phyloP scores from a whole-genome alignment of 176 grass and related monocot species.

The Tillandsia leiboldiana region DNA sequence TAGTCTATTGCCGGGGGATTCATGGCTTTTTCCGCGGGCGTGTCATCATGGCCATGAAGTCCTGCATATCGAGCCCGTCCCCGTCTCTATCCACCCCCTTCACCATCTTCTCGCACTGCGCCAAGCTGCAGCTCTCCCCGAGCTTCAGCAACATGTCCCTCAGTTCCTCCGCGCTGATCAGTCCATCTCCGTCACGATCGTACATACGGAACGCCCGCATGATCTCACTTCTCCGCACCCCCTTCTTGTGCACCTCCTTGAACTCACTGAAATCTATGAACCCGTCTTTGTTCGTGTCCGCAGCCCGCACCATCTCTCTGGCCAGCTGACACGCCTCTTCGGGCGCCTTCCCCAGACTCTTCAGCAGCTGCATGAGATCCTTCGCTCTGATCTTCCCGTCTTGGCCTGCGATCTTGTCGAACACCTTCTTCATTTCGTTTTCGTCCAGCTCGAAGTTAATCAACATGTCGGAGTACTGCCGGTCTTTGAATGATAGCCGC shows the following conservation, averaged over 20 bases:
- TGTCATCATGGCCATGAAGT: conserved; percentile 87
- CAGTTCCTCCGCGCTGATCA: conserved; percentile 56
- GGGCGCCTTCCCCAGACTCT: conserved; percentile 12
- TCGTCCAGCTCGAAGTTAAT: conserved; percentile 31
- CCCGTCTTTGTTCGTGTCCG: conserved; percentile 44
- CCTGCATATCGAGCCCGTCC: conserved; percentile 61
- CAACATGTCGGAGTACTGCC: conserved; percentile 40
- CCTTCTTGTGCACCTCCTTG: conserved; percentile 57
- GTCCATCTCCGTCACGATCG: conserved; percentile 40
- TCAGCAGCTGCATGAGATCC: conserved; percentile 27
- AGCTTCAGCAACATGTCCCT: conserved; percentile 33
- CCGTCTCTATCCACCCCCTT: conserved; percentile 36
- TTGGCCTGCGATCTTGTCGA: conserved; percentile 29
- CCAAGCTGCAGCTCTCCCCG: conserved; percentile 31
- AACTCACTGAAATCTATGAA: conserved; percentile 57
- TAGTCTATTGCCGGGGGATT: background rate
- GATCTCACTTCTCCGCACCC: conserved; percentile 45
- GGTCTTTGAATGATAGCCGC: conserved; percentile 24
- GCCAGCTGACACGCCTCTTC: conserved; percentile 7
- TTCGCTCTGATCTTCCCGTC: conserved; percentile 19
- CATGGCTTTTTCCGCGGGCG: conserved; percentile 38
- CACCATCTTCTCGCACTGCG: conserved; percentile 49
- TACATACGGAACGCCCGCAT: conserved; percentile 55
- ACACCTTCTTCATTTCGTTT: conserved; percentile 58
- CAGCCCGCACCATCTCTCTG: conserved; percentile 28